A percentile compares a stretch with the other conserved stretches of the same genome.
These are phyloP conservation scores for Colletotrichum sp. DNA, from an alignment of 2,329 filamentous ascomycete species.

Conservation along the genomic window DNA sequence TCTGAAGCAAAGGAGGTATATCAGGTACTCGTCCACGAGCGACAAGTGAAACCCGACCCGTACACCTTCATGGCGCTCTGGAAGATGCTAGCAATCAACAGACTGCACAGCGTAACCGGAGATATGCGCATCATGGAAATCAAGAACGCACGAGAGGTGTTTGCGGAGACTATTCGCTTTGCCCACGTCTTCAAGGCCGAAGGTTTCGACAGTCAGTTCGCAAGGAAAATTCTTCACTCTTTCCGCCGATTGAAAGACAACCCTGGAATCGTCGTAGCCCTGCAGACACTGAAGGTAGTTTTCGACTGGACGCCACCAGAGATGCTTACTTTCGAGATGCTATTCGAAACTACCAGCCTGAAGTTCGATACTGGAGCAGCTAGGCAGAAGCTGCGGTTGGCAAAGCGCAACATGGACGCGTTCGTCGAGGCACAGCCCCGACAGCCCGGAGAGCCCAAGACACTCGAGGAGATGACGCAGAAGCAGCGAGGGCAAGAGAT, in stretches of 20 bases:
- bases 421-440: constrained; percentile 23
- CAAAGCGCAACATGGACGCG: constrained; percentile 46
- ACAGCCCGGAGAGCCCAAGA: constrained; percentile 32
- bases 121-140: constrained; percentile 33
- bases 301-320: constrained; percentile 51
- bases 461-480: constrained; percentile 36
- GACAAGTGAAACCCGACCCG: constrained; percentile 63
- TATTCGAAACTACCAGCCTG: constrained; percentile 49
- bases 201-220: constrained; percentile 51
- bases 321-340: constrained; percentile 50
- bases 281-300: constrained; percentile 45
- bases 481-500: constrained; percentile 42
- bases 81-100: constrained; percentile 61
- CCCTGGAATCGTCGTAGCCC: constrained; percentile 50
- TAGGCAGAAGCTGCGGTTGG: constrained; percentile 44
- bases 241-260: constrained; percentile 51
- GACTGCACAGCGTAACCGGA: constrained; percentile 40
- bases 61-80: constrained; percentile 74
- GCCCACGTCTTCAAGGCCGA: constrained; percentile 47
- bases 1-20: constrained; percentile 62
- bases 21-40: constrained; percentile 52
- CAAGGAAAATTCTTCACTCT: constrained; percentile 54
- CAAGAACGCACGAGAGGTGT: constrained; percentile 43
- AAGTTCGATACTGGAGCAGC: constrained; percentile 44
- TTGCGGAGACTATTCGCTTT: constrained; percentile 55